Percentiles rank a stretch among this genome's conserved stretches.
Evolutionary conservation across 2,329 filamentous ascomycete species (phyloP).

Genomic region (Xylariales sp.): DNA sequence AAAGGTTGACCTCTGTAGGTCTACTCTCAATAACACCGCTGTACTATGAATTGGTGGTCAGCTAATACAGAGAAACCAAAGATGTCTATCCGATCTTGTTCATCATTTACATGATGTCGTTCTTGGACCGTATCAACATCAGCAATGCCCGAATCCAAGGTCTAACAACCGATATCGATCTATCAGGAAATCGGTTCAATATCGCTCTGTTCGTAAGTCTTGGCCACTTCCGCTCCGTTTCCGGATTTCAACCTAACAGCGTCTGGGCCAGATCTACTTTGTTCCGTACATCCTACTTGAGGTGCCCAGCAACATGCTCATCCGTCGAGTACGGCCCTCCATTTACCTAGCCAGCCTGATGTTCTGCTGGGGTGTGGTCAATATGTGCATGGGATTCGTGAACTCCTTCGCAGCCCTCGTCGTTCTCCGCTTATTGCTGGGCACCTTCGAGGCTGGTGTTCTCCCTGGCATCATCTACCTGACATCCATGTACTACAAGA

Average conservation of each 20-base stretch:
- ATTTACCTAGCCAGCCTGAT: slow-evolving; percentile 33
- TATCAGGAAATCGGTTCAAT: slow-evolving; percentile 38
- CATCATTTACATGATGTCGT: slow-evolving; percentile 36
- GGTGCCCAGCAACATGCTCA: slow-evolving; percentile 40
- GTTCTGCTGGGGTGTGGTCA: slow-evolving; percentile 40
- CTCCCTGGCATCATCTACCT: slow-evolving; percentile 42
- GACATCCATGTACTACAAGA: slow-evolving; percentile 44
- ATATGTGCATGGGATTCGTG: slow-evolving; percentile 42
- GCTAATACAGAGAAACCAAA: neutral
- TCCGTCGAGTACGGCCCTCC: slow-evolving; percentile 36
- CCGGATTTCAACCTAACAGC: neutral
- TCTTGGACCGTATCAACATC: slow-evolving; percentile 41
- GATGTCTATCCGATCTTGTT: slow-evolving; percentile 34
- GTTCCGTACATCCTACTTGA: slow-evolving; percentile 40
- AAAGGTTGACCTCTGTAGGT: slow-evolving; percentile 33
- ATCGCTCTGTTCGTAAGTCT: slow-evolving; percentile 32
- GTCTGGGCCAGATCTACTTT: slow-evolving; percentile 26
- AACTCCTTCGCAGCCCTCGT: slow-evolving; percentile 33
- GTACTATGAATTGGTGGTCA: neutral
- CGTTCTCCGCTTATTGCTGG: slow-evolving; percentile 38
- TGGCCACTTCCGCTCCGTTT: no score
- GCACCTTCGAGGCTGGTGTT: slow-evolving; percentile 40
- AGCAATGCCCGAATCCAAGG: slow-evolving; percentile 42
- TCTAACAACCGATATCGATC: slow-evolving; percentile 34
- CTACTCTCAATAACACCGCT: neutral